Evolutionary conservation across 176 grass and related monocot genomes (phyloP).

Genomic region (Aegilops speltoides): DNA sequence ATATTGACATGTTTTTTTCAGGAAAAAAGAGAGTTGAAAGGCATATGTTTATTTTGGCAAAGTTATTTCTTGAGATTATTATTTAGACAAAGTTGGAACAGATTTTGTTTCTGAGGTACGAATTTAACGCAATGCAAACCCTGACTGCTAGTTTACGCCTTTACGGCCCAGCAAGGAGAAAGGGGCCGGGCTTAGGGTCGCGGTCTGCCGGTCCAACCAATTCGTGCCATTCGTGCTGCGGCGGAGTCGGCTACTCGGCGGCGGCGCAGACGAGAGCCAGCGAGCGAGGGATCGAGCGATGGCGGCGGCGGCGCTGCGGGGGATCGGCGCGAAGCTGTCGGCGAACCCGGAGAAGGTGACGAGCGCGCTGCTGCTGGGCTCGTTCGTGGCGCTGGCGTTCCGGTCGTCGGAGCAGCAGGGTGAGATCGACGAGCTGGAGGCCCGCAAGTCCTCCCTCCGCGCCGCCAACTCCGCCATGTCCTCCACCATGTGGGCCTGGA

Average conservation of each 20-base stretch:
- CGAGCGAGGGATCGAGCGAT: constrained; percentile 14
- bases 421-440: constrained; percentile 67
- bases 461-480: constrained; percentile 55
- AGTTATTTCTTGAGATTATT: too few species aligned
- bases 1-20: too few species aligned
- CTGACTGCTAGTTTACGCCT: not conserved
- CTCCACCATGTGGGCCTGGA: constrained; percentile 70
- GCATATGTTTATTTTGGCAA: too few species aligned
- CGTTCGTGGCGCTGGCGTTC: constrained; percentile 48
- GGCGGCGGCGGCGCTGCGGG: constrained; percentile 49
- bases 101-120: too few species aligned
- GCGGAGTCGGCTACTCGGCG: not conserved
- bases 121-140: too few species aligned
- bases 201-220: not conserved
- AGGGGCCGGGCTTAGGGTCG: not conserved
- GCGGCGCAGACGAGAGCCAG: not conserved
- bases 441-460: constrained; percentile 61
- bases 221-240: not conserved
- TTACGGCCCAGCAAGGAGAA: not conserved
- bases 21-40: too few species aligned
- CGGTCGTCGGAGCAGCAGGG: constrained; percentile 67
- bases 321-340: constrained; percentile 44
- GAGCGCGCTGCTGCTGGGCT: constrained; percentile 55
- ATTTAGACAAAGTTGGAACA: too few species aligned
- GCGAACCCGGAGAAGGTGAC: constrained; percentile 53